These are phyloP conservation scores for Melaleuca quinquenervia DNA, from an alignment of 345 rosid genomes.

Conservation along the genomic window DNA sequence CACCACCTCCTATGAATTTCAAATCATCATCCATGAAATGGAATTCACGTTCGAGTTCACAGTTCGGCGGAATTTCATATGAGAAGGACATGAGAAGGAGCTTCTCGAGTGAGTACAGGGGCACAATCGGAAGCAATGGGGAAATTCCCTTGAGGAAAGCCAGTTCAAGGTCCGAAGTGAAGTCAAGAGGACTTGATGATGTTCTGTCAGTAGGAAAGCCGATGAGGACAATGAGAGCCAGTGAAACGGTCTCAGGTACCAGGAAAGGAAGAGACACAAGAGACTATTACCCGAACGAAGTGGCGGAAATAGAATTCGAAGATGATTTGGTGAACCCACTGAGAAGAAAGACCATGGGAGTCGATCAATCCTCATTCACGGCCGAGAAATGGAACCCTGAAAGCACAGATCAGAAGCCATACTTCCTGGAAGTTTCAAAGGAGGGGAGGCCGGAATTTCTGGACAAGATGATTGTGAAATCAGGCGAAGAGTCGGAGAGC, in stretches of 20 bases:
- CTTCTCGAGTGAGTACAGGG: conserved; percentile 9
- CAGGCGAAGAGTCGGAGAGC: not conserved
- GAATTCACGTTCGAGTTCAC: not conserved
- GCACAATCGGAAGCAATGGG: not conserved
- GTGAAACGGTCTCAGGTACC: conserved; percentile 6
- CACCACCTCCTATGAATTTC: conserved; percentile 5
- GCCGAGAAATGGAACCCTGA: conserved; percentile 4
- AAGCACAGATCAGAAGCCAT: not conserved
- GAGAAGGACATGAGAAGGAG: conserved; percentile 12
- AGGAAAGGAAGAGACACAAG: conserved; percentile 4
- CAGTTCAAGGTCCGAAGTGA: conserved; percentile 1
- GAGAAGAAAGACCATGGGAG: not conserved
- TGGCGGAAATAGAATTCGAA: not conserved
- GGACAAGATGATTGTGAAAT: conserved; percentile 25
- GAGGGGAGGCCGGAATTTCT: conserved; percentile 6
- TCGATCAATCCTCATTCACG: conserved; percentile 13
- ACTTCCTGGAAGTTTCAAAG: not conserved
- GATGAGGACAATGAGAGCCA: not conserved
- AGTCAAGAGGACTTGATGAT: not conserved
- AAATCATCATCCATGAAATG: conserved; percentile 24
- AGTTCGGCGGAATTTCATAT: conserved; percentile 1
- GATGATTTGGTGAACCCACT: not conserved
- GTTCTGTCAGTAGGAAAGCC: not conserved
- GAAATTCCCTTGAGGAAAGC: not conserved
- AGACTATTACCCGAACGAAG: not conserved